Conservation (phyloP, 2,329 filamentous ascomycete species). For the Penicillium sp. region DNA sequence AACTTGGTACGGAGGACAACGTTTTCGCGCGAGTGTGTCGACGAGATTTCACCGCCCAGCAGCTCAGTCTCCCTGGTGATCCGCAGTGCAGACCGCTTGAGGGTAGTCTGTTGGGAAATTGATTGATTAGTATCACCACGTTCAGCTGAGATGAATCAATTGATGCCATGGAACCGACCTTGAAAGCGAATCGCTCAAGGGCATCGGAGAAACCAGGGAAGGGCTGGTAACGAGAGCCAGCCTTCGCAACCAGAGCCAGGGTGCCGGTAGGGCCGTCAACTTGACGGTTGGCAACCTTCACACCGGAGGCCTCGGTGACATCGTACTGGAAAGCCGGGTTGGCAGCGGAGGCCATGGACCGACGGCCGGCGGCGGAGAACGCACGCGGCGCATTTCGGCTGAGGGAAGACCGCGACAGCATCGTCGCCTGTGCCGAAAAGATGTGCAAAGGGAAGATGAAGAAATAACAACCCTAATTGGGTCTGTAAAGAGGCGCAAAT, state of each 20-base stretch:
- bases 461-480: slow-evolving; percentile 37
- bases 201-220: slow-evolving; percentile 86
- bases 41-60: slow-evolving; percentile 81
- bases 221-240: slow-evolving; percentile 88
- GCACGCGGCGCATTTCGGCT: slow-evolving; percentile 64
- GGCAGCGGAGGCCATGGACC: slow-evolving; percentile 64
- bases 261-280: slow-evolving; percentile 84
- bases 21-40: slow-evolving; percentile 90
- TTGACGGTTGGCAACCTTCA: slow-evolving; percentile 93
- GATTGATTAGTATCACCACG: slow-evolving; percentile 13
- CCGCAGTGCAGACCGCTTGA: slow-evolving; percentile 82
- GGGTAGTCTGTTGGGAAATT: slow-evolving; percentile 65
- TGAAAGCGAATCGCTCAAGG: slow-evolving; percentile 95
- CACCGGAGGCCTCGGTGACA: slow-evolving; percentile 76
- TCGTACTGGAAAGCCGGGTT: slow-evolving; percentile 83
- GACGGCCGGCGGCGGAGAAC: slow-evolving; percentile 56
- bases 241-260: slow-evolving; percentile 88
- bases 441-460: slow-evolving; percentile 38
- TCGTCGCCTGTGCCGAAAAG: slow-evolving; percentile 56
- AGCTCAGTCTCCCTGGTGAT: slow-evolving; percentile 95
- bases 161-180: slow-evolving; percentile 58
- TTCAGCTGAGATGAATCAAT: slow-evolving; percentile 17
- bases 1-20: slow-evolving; percentile 92
- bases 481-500: slow-evolving; percentile 34
- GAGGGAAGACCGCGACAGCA: slow-evolving; percentile 67